phyloP scores from a whole-genome alignment of 768 basidiomycete genomes.

The Tricholoma bakamatsutake region DNA sequence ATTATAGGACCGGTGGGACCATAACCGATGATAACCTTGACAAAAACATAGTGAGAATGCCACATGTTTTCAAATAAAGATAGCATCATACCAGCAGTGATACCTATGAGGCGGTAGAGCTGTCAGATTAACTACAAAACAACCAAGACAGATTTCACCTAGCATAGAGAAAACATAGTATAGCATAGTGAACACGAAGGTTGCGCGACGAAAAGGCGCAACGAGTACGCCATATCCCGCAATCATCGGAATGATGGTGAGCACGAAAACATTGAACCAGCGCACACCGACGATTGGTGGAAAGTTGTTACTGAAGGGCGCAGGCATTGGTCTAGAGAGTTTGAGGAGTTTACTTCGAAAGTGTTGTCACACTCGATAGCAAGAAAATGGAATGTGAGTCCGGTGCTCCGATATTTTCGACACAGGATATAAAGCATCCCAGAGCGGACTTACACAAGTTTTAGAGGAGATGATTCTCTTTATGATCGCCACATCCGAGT shows the following conservation, averaged over 20 bases:
- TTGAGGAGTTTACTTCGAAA: not conserved
- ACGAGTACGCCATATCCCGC: slow-evolving; percentile 61
- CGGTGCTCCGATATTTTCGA: not conserved
- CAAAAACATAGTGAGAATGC: not conserved
- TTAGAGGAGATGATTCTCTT: slow-evolving; percentile 12
- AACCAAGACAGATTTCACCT: slow-evolving; percentile 35
- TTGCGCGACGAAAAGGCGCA: slow-evolving; percentile 42
- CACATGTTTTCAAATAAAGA: slow-evolving; percentile 19
- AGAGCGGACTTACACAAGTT: slow-evolving; percentile 16
- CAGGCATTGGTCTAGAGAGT: slow-evolving; percentile 5
- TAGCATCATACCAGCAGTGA: slow-evolving; percentile 37
- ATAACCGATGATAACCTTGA: slow-evolving; percentile 75
- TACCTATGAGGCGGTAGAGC: slow-evolving; percentile 27
- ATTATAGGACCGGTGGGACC: slow-evolving; percentile 82
- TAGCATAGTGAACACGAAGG: slow-evolving; percentile 50
- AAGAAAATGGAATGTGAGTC: not conserved
- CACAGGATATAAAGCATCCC: slow-evolving; percentile 1
- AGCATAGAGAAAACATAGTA: slow-evolving; percentile 91
- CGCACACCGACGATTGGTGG: slow-evolving; percentile 51
- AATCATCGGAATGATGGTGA: slow-evolving; percentile 66
- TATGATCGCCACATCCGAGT: slow-evolving; percentile 11
- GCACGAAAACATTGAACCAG: slow-evolving; percentile 73
- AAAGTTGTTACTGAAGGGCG: slow-evolving; percentile 24
- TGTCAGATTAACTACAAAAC: slow-evolving; percentile 10
- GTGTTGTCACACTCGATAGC: not conserved